Evolutionary conservation across 805 yeast genomes (phyloP).

Genomic region (Ascoidea tarda): DNA sequence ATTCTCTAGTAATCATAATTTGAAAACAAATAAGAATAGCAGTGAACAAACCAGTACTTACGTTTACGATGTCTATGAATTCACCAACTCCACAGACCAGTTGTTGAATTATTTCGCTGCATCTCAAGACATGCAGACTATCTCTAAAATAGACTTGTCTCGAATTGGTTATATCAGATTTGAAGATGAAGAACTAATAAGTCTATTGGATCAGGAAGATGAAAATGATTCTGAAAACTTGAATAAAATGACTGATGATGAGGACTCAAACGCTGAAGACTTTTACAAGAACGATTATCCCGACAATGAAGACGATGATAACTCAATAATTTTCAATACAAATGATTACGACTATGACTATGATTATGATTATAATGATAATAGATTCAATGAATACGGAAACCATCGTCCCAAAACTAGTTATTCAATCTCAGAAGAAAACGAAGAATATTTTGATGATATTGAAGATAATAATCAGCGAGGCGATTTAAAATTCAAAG

Average conservation of each 20-base stretch:
- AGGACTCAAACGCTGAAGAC: conserved; percentile 81
- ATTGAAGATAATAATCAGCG: not conserved
- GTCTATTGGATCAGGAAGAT: conserved; percentile 11
- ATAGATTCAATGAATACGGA: not conserved
- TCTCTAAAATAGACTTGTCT: not conserved
- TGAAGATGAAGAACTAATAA: conserved; percentile 12
- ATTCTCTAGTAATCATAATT: not conserved
- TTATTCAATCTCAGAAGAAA: no score
- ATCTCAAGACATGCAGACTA: no score
- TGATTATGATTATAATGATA: not conserved
- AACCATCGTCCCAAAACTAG: not conserved
- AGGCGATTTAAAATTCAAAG: not conserved
- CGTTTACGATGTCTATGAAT: not conserved
- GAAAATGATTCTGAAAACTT: not conserved
- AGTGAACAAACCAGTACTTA: no score
- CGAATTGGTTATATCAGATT: not conserved
- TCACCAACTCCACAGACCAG: no score
- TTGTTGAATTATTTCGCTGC: no score
- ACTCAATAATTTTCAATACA: conserved; percentile 20
- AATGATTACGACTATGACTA: conserved; percentile 16
- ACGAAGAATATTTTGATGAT: no score
- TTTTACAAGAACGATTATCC: conserved; percentile 90
- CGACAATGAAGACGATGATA: conserved; percentile 69
- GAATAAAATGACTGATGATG: conserved; percentile 33
- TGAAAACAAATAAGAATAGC: no score